Base-by-base conservation (phyloP, 2,329 filamentous ascomycete species). In the Aspergillus sp. region DNA sequence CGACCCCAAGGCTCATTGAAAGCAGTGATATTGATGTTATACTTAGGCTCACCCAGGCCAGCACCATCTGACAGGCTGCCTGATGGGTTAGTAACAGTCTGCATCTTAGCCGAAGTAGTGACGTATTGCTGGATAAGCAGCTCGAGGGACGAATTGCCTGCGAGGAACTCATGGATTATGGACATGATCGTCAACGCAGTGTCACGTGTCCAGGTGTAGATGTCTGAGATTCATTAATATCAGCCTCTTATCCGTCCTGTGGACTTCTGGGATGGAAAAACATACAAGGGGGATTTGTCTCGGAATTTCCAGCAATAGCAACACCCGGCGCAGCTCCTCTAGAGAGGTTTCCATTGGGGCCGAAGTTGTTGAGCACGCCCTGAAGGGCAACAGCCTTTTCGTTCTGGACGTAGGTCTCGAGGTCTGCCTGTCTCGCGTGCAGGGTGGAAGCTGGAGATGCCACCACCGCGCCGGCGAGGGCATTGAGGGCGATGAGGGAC, bases 41-140 rank as follows among this genome's bases (percentile, higher is more conserved):
- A 90, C 65, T 90, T 90, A 44, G 86, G 77, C 62, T 90, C 86
- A 30, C 76, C 86, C 6, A 90, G 65, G 5, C 76, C 76, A 7
- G 59, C 54, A 7, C 74, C 70, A 19, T 66, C 64, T 6, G 43
- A 39, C 2, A 75, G 63, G 8, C 68, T 66, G 2, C 85, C 84
- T 0, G 83, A 86, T 1, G 81, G 86, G 65, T 88, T 88, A 10
- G 75, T 74, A 3, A 87, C 74, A 0, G 70, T 73, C 60, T 88
- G 84, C 0, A 87, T 70, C 40, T 71, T 69, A 10, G 83, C 82
- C 64, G 88, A 83, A 5, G 83, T 67, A 26, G 68, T 71, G 54
- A 88, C 78, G 57, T 84, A 90, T 53, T 85, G 73, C 51, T 86
- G 73, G 42, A 90, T 82, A 40, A 74, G 64, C 12, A 62, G 68